Evolutionary conservation across 2,329 filamentous ascomycete genomes (phyloP).

Genomic region (Hypoxylon sp.): DNA sequence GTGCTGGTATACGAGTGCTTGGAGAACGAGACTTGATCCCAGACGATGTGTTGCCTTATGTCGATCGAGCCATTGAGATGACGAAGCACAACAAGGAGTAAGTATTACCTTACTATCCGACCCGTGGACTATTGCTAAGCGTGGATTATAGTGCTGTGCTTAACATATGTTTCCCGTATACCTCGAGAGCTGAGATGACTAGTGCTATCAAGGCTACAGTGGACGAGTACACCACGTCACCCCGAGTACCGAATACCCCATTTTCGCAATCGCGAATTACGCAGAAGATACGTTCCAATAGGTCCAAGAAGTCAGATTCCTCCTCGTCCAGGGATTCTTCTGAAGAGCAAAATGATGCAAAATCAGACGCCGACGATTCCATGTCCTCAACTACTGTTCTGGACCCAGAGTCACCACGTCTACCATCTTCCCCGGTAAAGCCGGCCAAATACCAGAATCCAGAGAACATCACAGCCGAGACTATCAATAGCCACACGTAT

Average conservation of each 20-base stretch:
- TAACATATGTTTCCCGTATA: slow-evolving; percentile 98
- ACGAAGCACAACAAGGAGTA: slow-evolving; percentile 87
- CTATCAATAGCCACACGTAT: slow-evolving; percentile 85
- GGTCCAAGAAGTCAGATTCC: slow-evolving; percentile 58
- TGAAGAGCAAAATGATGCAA: slow-evolving; percentile 57
- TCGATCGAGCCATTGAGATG: slow-evolving; percentile 85
- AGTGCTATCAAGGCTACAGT: slow-evolving; percentile 88
- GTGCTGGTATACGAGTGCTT: slow-evolving; percentile 83
- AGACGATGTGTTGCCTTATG: slow-evolving; percentile 85
- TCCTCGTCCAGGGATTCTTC: slow-evolving; percentile 60
- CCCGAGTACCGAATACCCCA: slow-evolving; percentile 70
- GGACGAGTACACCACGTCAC: slow-evolving; percentile 80
- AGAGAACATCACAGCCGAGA: slow-evolving; percentile 85
- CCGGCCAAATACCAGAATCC: slow-evolving; percentile 70
- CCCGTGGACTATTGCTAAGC: slow-evolving; percentile 14
- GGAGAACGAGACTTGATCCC: slow-evolving; percentile 86
- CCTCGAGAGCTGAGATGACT: slow-evolving; percentile 93
- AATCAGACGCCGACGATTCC: slow-evolving; percentile 60
- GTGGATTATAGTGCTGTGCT: slow-evolving; percentile 61
- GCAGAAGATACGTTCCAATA: slow-evolving; percentile 80
- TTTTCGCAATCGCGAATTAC: slow-evolving; percentile 91
- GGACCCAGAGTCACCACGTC: slow-evolving; percentile 61
- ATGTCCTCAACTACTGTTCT: slow-evolving; percentile 69
- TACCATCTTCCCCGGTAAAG: slow-evolving; percentile 47
- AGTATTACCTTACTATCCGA: slow-evolving; percentile 4